phyloP scores from a whole-genome alignment of 2,329 filamentous ascomycete species.

The Cordyceps cateniannulata region DNA sequence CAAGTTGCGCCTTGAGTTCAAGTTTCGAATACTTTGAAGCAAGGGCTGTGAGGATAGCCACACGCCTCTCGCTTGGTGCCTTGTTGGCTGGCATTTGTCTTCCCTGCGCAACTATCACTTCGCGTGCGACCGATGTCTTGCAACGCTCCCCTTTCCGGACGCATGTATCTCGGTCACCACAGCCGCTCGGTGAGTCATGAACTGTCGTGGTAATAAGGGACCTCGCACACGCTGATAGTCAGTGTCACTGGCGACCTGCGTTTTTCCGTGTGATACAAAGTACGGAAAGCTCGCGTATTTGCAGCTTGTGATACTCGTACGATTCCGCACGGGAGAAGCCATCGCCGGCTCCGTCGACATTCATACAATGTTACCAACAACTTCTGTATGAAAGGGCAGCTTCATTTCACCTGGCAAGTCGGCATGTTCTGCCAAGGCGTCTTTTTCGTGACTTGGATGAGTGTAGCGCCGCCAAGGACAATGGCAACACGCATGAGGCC shows the following conservation, averaged over 20 bases:
- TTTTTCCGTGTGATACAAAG: not conserved
- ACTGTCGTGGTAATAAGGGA: not conserved
- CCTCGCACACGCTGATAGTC: not conserved
- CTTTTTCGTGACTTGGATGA: not conserved
- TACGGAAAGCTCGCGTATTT: not conserved
- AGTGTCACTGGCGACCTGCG: too few species aligned
- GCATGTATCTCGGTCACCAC: not conserved
- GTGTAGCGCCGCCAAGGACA: not conserved
- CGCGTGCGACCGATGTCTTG: not conserved
- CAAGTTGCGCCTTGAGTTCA: not conserved
- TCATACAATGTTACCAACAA: not conserved
- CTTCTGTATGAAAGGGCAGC: not conserved
- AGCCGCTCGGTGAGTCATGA: slow-evolving; percentile 9
- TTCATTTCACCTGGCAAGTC: not conserved
- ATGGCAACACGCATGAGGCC: not conserved
- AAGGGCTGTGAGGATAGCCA: not conserved
- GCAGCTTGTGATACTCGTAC: not conserved
- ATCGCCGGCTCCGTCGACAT: not conserved
- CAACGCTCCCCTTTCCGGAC: not conserved
- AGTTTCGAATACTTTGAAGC: not conserved
- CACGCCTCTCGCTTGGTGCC: not conserved
- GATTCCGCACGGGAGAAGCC: not conserved
- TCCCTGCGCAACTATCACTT: not conserved
- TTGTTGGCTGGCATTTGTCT: not conserved
- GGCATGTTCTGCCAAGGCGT: not conserved